These are phyloP conservation scores for Aspergillus neoniger DNA, from an alignment of 2,329 filamentous ascomycete genomes.

Conservation along the genomic window DNA sequence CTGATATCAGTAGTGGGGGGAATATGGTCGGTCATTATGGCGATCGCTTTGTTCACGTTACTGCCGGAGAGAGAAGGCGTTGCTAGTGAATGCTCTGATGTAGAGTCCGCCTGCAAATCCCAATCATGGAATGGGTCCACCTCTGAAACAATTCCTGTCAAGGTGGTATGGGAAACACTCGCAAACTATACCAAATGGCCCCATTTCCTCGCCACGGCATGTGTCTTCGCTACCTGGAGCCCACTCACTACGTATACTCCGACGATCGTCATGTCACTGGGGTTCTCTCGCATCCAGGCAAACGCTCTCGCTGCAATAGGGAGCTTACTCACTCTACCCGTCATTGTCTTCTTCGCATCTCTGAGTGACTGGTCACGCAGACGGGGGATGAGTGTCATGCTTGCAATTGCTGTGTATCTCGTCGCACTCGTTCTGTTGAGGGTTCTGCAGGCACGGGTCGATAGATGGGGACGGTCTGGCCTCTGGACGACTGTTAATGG, in stretches of 20 bases:
- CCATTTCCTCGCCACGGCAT: slow-evolving; percentile 53
- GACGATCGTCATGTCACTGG: slow-evolving; percentile 39
- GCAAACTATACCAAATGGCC: slow-evolving; percentile 51
- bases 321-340: slow-evolving; percentile 48
- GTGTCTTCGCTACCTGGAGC: slow-evolving; percentile 56
- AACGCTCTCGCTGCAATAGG: slow-evolving; percentile 50
- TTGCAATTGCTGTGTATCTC: slow-evolving; percentile 50
- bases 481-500: slow-evolving; percentile 56
- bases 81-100: background rate
- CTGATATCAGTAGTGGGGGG: slow-evolving; percentile 44
- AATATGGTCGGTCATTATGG: slow-evolving; percentile 18
- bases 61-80: slow-evolving; percentile 26
- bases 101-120: background rate
- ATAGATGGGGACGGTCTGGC: slow-evolving; percentile 53
- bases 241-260: slow-evolving; percentile 56
- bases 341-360: slow-evolving; percentile 54
- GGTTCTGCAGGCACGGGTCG: slow-evolving; percentile 46
- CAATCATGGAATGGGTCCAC: background rate
- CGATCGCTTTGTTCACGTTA: background rate
- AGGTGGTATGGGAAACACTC: slow-evolving; percentile 48
- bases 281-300: slow-evolving; percentile 49
- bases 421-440: slow-evolving; percentile 47
- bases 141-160: slow-evolving; percentile 39
- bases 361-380: slow-evolving; percentile 51
- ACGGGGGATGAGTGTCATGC: slow-evolving; percentile 49